Evolutionary conservation across 192 early-diverging fungal species (phyloP), one percentile per base, ranked within the genome.

Genomic region (Umbelopsis sp.): DNA sequence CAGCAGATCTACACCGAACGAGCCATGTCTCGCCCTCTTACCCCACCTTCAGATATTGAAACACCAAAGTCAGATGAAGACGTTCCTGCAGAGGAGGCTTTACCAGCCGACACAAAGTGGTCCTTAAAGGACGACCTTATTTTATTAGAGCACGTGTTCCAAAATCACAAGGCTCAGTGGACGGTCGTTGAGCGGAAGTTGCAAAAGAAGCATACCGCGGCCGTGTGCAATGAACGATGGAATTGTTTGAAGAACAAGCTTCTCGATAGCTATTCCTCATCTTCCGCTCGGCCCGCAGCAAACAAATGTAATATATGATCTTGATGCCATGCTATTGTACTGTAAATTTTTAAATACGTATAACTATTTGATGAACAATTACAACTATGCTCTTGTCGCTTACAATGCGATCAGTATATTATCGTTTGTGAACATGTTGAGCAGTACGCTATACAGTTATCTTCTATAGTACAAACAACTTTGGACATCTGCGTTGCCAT

Each of bases 171-270:
- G 6, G 44, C 54, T 34, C 65, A 75, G 34, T 70, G 68, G 68
- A 70, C 45, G 22, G 56, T 65, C 16, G 45, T 66, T 11, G 68
- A 75, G 26, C 1, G 25, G 25, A 45, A 70, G 45, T 44, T 75
- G 29, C 47, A 50, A 38, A 45, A 70, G 21, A 47, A 69, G 12
- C 69, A 75, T 45, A 21, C 50, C 25, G 47, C 74, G 49, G 25
- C 62, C 17, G 51, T 66, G 47, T 75, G 74, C 12, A n/a, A 20
- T 32, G 74, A 75, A 21, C 31, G 74, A 44, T 75, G 74, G 74
- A 24, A 53, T 16, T 66, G 50, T 65, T 65, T 75, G 8, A 75
- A 70, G 59, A 70, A 50, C 34, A 59, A 69, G 38, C 16, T 75
- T 26, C 25, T 75, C 31, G 49, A 66, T 34, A 62, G 25, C 29